Evolutionary conservation across 768 basidiomycete genomes (phyloP).

Genomic region (Suillus decipiens): DNA sequence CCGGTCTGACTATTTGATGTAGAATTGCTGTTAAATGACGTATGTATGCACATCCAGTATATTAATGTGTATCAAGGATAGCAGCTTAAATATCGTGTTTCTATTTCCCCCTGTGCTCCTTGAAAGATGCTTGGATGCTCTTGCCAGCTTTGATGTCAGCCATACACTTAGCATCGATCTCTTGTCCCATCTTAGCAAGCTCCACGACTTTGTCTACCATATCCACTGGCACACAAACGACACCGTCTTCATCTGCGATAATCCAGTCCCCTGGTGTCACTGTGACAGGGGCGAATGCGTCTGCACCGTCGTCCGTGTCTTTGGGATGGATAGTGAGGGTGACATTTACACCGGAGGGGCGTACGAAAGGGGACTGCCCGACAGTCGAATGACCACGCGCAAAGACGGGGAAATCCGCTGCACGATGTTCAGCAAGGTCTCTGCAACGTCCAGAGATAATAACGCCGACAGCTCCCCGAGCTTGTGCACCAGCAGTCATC

Average conservation of each 20-base stretch:
- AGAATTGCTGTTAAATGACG: not conserved
- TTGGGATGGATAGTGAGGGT: constrained; percentile 50
- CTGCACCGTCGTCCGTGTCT: constrained; percentile 32
- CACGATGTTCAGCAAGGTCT: constrained; percentile 78
- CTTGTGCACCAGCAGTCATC: constrained; percentile 84
- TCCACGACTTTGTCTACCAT: constrained; percentile 57
- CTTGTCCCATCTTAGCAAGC: constrained; percentile 56
- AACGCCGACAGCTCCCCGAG: constrained; percentile 69
- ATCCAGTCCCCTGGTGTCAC: constrained; percentile 81
- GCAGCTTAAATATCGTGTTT: constrained; percentile 21
- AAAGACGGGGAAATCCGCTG: constrained; percentile 75
- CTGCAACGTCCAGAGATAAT: constrained; percentile 85
- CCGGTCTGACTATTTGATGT: not conserved
- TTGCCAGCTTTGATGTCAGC: constrained; percentile 74
- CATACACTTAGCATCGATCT: constrained; percentile 72
- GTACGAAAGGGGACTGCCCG: constrained; percentile 83
- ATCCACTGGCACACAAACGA: constrained; percentile 72
- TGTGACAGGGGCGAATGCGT: constrained; percentile 52
- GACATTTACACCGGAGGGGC: constrained; percentile 74
- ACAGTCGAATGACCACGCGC: constrained; percentile 81
- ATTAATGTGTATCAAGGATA: not conserved
- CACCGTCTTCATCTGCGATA: constrained; percentile 87
- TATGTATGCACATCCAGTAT: not conserved
- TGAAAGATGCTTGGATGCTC: constrained; percentile 79
- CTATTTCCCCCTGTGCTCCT: constrained; percentile 62